Conservation (phyloP, 768 basidiomycete species). For the Cyclocybe cylindracea region DNA sequence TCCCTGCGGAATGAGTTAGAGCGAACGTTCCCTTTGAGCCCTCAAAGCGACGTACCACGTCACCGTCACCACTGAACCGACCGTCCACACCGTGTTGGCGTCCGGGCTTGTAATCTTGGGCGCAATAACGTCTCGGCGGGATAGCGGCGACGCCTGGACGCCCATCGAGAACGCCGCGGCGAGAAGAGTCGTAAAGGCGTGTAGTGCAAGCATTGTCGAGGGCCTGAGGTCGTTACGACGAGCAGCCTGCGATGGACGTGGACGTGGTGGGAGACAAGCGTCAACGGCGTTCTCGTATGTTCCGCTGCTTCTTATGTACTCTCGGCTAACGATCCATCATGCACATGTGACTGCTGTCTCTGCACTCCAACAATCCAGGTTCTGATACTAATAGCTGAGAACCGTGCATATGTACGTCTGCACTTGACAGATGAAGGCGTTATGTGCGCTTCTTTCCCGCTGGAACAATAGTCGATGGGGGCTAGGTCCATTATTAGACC, state of each 20-base stretch:
- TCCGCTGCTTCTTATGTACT: constrained; percentile 24
- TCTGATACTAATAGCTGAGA: neutral
- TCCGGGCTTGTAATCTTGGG: constrained; percentile 53
- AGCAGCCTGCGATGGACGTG: constrained; percentile 15
- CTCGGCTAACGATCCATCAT: constrained; percentile 4
- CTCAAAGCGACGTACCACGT: constrained; percentile 44
- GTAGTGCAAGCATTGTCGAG: constrained; percentile 30
- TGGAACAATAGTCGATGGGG: too few species aligned
- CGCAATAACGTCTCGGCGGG: constrained; percentile 44
- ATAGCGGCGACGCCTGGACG: constrained; percentile 38
- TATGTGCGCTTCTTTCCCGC: too few species aligned
- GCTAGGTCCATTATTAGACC: too few species aligned
- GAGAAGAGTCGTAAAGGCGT: constrained; percentile 14
- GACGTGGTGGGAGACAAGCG: constrained; percentile 19
- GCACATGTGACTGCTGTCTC: constrained; percentile 16
- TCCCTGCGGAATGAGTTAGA: constrained; percentile 38
- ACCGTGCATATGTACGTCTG: too few species aligned
- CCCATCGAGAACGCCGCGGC: constrained; percentile 13
- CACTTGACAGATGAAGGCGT: too few species aligned
- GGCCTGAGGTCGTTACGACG: constrained; percentile 14
- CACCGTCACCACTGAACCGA: constrained; percentile 47
- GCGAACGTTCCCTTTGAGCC: too few species aligned
- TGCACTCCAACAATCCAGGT: constrained; percentile 3
- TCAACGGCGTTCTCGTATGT: constrained; percentile 20
- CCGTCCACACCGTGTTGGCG: constrained; percentile 47